phyloP scores from a whole-genome alignment of 1,284 basidiomycete genomes.

The Irpex sp. region DNA sequence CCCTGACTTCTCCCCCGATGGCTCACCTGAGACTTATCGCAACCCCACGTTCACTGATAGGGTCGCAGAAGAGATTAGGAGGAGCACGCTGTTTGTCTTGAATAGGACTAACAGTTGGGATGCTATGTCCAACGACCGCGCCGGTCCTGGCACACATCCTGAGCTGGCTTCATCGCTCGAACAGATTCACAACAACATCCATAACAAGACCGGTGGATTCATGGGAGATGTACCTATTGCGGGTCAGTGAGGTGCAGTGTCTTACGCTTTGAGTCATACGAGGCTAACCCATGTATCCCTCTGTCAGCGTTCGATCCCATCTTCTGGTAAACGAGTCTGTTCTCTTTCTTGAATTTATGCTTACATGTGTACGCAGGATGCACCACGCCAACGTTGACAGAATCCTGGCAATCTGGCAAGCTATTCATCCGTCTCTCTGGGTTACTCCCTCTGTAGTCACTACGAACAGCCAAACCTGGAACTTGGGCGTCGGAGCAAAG shows the following conservation, averaged over 20 bases:
- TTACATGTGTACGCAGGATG: slow-evolving; percentile 17
- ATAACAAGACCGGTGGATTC: background rate
- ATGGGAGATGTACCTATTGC: background rate
- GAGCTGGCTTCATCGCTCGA: background rate
- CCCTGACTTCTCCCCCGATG: background rate
- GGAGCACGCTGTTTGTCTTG: background rate
- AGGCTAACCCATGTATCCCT: background rate
- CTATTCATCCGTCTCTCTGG: slow-evolving; percentile 1
- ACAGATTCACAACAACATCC: background rate
- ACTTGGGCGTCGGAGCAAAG: background rate
- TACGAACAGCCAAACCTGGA: background rate
- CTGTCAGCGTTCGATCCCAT: background rate
- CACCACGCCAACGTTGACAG: slow-evolving; percentile 40
- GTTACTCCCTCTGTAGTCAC: background rate
- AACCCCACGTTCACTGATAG: background rate
- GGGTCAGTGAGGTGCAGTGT: background rate
- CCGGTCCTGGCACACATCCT: background rate
- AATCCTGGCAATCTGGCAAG: slow-evolving; percentile 1
- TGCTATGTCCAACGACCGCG: background rate
- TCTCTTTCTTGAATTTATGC: background rate
- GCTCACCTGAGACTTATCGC: background rate
- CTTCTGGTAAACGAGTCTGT: background rate
- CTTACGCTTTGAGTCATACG: background rate
- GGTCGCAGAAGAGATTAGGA: background rate
- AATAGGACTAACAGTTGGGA: background rate